A percentile compares a stretch with the other conserved stretches of the same genome.
These are phyloP conservation scores for Daldinia sp. DNA, from an alignment of 2,329 filamentous ascomycete species.

Conservation along the genomic window DNA sequence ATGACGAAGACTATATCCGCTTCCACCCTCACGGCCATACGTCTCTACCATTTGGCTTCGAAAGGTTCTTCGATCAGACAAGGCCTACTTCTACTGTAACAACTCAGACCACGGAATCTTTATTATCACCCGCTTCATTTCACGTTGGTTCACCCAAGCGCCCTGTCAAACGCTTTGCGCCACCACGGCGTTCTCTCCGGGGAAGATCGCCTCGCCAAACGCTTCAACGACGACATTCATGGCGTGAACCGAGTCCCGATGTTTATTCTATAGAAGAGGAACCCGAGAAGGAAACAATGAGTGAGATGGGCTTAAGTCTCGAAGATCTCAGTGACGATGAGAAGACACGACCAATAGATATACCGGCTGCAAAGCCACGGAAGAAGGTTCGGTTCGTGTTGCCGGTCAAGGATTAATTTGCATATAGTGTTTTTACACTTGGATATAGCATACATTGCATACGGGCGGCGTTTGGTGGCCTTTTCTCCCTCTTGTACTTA, in stretches of 20 bases:
- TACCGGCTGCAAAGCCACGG: constrained; percentile 62
- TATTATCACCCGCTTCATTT: constrained; percentile 52
- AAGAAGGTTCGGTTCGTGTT: constrained; percentile 70
- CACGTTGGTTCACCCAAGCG: constrained; percentile 51
- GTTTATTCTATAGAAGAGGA: constrained; percentile 72
- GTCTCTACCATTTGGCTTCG: constrained; percentile 58
- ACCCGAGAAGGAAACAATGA: constrained; percentile 65
- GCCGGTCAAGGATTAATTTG: constrained; percentile 56
- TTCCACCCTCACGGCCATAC: constrained; percentile 55
- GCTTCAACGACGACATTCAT: constrained; percentile 61
- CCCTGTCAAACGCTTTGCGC: constrained; percentile 49
- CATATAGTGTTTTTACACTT: constrained; percentile 29
- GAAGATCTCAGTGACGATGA: constrained; percentile 48
- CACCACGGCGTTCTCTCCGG: constrained; percentile 51
- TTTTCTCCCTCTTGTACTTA: constrained; percentile 25
- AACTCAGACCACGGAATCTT: constrained; percentile 49
- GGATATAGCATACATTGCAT: constrained; percentile 33
- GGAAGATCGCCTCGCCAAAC: constrained; percentile 51
- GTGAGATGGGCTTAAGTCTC: constrained; percentile 56
- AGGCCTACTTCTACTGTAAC: constrained; percentile 51
- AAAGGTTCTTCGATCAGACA: constrained; percentile 57
- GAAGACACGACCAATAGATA: constrained; percentile 54
- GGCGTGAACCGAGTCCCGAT: constrained; percentile 69
- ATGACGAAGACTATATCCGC: constrained; percentile 63
- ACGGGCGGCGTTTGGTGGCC: constrained; percentile 32